Base-by-base conservation (phyloP, 108 stramenopile genomes). In the Bacterosira constricta region DNA sequence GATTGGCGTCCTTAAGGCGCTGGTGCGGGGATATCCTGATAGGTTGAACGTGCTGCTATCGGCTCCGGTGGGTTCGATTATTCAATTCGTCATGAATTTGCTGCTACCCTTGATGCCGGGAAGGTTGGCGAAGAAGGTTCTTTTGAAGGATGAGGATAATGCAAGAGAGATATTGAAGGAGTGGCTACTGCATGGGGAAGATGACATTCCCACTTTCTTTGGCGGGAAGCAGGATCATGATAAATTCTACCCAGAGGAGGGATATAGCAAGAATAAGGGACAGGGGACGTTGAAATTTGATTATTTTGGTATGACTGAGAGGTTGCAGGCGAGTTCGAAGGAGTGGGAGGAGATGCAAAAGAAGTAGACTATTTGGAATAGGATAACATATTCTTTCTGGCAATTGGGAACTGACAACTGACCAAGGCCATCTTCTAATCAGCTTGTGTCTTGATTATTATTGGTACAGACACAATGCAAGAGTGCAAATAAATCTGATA, bases 1-100 rank as follows among this genome's bases (percentile, higher is more conserved):
- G 85, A 89, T 95, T 59, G 87, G 88, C 45, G 79, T 90, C 65
- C 86, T 95, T 63, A 92, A 91, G 76, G 91, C 91, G 8, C 65
- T 95, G 31, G 91, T 95, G 10, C 61, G 81, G 9, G 94, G 94
- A 41, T 95, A 95, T 65, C 94, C 94, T 26, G 94, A 95, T 77
- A 81, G 94, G 31, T 63, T 95, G 59, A 77, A 91, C 59, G 59
- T 86, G 54, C 73, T 95, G 36, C 32, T 85, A 29, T 88, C 91
- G n/a, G 91, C 91, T 12, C 94, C 94, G 0, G 84, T 92, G 6
- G 85, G 84, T 15, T 83, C 82, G 52, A 88, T 95, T 73, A 86
- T 95, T 31, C 89, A 91, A 60, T 90, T 90, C 62, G 91, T 95
- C 2, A 89, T 95, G 90, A 95, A 95, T 65, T 75, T 95, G 17